These are phyloP conservation scores for Candida bentonensis DNA, from an alignment of 805 yeast species.

Conservation along the genomic window DNA sequence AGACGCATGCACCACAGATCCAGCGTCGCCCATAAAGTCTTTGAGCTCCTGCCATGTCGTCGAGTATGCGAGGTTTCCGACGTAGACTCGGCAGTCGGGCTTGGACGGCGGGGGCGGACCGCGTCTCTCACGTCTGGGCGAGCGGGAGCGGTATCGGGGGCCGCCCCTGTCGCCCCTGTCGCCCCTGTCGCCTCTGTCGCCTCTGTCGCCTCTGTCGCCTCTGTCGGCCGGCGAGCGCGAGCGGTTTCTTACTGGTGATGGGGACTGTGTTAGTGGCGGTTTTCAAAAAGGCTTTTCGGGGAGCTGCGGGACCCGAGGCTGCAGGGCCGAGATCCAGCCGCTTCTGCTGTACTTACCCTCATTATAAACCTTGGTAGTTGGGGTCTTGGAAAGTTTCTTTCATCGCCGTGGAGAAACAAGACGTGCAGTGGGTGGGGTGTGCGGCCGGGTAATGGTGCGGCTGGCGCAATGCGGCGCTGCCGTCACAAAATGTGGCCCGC, in stretches of 20 bases:
- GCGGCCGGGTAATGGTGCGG: no score
- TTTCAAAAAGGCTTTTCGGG: neutral
- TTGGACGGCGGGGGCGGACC: constrained; percentile 13
- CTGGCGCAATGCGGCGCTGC: no score
- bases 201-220: neutral
- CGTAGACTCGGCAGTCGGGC: constrained; percentile 29
- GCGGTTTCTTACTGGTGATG: constrained; percentile 1
- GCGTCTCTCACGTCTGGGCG: neutral
- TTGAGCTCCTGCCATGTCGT: constrained; percentile 26
- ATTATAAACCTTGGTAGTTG: no score
- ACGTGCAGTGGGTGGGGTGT: no score
- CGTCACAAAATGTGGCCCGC: no score
- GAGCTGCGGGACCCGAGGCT: no score
- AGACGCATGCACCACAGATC: constrained; percentile 67
- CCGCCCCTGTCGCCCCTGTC: neutral
- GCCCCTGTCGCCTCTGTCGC: neutral
- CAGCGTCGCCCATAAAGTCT: constrained; percentile 30
- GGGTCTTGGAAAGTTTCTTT: no score
- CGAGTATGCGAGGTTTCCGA: constrained; percentile 28
- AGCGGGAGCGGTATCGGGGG: neutral
- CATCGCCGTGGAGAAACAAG: no score
- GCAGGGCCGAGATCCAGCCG: no score
- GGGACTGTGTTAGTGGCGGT: neutral
- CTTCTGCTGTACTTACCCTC: no score
- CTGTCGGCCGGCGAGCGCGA: neutral